Evolutionary conservation across 192 early-diverging fungal genomes (phyloP), one percentile per base, ranked within the genome.

Genomic region (Pilobolus umbonatus): DNA sequence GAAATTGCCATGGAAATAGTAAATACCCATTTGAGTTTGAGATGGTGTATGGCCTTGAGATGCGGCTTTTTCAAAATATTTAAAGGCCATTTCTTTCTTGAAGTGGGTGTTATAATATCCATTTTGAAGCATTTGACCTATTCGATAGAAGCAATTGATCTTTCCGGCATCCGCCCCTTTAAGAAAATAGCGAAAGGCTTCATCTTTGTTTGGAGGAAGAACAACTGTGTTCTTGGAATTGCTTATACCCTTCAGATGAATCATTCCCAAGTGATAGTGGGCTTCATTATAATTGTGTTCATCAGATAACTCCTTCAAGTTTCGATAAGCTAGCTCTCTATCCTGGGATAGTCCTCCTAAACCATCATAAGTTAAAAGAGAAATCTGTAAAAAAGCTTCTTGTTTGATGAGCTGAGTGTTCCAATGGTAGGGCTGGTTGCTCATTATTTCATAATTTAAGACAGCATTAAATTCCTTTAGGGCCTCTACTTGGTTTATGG

Each of bases 301-400:
- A 32, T 52, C 50, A 31, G 50, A 26, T 17, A 52, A 19, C 15
- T 52, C 2, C 17, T 52, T 26, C 30, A 52, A 52, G 17, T 29
- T 29, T 0, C 5, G 2, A 52, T 34, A 17, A 10, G 50, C 50
- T 5, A 21, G 0, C n/a, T 3, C 10, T 21, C 0, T n/a, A n/a
- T 52, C 34, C 50, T 35, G 26, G 26, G 15, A 28, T 19, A 0
- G 11, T 3, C 17, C 10, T 9, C 31, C 31, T 21, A 3, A 21
- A 4, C 50, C 50, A 0, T 52, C n/a, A 14, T 31, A 52, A 4
- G 26, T 21, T 21, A 28, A 52, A 32, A 35, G n/a, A 21, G 50
- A 28, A n/a, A 52, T 29, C 0, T n/a, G 7, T 6, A 52, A 5
- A 10, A 28, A 8, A 17, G 50, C 50, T 35, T 52, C 50, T 21